Evolutionary conservation across 768 basidiomycete genomes (phyloP).

Genomic region (Hemileccinum impolitum): DNA sequence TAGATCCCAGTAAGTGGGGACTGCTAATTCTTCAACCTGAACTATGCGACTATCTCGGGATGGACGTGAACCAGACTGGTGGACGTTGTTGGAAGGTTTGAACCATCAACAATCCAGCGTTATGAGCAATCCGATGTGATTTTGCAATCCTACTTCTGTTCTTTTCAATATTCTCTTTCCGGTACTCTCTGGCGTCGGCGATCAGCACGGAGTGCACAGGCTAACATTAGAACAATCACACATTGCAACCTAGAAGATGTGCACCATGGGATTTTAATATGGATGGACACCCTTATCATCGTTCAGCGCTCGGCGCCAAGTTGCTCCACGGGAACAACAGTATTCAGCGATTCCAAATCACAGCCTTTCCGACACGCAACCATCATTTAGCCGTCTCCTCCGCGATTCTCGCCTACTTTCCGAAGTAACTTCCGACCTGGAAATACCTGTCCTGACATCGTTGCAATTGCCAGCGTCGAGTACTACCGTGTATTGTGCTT

Average conservation of each 20-base stretch:
- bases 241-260: constrained; percentile 1
- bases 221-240: not conserved
- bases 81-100: too few relatives aligned
- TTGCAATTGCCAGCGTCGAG: too few relatives aligned
- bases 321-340: not conserved
- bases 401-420: not conserved
- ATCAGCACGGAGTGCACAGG: not conserved
- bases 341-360: not conserved
- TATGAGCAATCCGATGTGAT: too few relatives aligned
- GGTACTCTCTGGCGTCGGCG: not conserved
- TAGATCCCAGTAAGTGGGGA: not conserved
- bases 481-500: too few relatives aligned
- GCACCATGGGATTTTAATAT: constrained; percentile 7
- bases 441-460: too few relatives aligned
- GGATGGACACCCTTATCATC: not conserved
- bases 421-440: too few relatives aligned
- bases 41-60: not conserved
- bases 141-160: not conserved
- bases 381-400: too few relatives aligned
- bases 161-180: constrained; percentile 1
- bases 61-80: too few relatives aligned
- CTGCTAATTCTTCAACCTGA: not conserved
- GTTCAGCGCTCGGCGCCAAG: too few relatives aligned
- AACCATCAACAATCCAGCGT: too few relatives aligned
- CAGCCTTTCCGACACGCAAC: too few relatives aligned